Base-by-base conservation (phyloP, 768 basidiomycete species). In the Agaricus sinodeliciosus region DNA sequence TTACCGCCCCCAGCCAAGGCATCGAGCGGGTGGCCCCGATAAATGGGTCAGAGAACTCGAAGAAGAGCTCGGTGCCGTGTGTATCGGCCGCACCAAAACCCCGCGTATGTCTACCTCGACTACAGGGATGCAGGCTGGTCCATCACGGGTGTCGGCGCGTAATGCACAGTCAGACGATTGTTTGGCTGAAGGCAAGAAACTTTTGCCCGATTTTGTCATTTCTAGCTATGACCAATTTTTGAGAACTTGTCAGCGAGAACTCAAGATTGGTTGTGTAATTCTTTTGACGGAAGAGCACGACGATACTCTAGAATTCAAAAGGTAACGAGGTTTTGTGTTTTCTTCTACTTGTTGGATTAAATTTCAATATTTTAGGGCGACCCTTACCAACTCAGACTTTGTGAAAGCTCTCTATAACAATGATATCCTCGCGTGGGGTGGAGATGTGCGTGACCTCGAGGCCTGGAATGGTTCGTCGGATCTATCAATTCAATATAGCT, bases 231-330 rank as follows among this genome's bases (percentile, higher is more conserved):
- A 97, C 56, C 79, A 85, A 3, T 86, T 85, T 37, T 67, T 95
- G 56, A 75, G 80, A 48, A 62, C 66, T 36, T 88, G 90, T 55
- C 81, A 91, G 63, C 79, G 74, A 46, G 87, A 94, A 41, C 69
- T 74, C 18, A 81, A 79, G 64, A 75, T 96, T 48, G 85, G 85
- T 0, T 90, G 92, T 60, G 79, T 94, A 2, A 68, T 97, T 3
- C 72, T 98, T 27, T 84, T 91, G 53, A 92, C 88, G 60, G 83
- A 84, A 35, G 94, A 96, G 63, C 94, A 99, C 60, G 93, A 97
- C 63, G 85, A 93, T 57, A 87, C 87, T 19, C 71, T 82, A 1
- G 85, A 84, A 57, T 97, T 97, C 72, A 94, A 94, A 68, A 78
- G 84, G 87, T 87, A 22, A 19, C 78, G 60, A 4, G 28, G 3